These are phyloP conservation scores for Glycine tomentella DNA, from an alignment of 306 rosid genomes.

Conservation along the genomic window DNA sequence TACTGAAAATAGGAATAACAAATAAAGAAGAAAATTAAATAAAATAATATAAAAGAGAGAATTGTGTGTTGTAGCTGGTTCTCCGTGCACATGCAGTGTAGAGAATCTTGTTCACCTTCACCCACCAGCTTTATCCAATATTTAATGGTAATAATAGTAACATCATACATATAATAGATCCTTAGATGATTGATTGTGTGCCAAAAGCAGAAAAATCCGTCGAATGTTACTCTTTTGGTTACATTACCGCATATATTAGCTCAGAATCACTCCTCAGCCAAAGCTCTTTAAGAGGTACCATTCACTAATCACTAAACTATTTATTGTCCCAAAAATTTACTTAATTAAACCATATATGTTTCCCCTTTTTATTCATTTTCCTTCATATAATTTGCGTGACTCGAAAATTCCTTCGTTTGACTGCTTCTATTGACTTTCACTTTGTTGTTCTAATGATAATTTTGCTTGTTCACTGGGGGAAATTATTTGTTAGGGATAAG, in stretches of 20 bases:
- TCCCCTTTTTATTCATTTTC: no score
- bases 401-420: constrained; percentile 14
- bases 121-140: constrained; percentile 36
- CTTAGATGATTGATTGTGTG: constrained; percentile 8
- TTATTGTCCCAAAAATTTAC: no score
- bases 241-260: not conserved
- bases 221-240: constrained; percentile 34
- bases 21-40: not conserved
- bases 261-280: constrained; percentile 26
- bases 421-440: constrained; percentile 27
- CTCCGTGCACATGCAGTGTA: not conserved
- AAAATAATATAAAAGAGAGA: not conserved
- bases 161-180: not conserved
- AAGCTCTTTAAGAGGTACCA: constrained; percentile 45
- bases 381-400: no score
- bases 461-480: no score
- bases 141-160: constrained; percentile 2
- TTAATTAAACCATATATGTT: no score
- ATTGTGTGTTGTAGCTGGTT: not conserved
- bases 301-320: no score
- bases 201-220: constrained; percentile 40
- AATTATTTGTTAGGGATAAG: not conserved
- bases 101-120: constrained; percentile 19
- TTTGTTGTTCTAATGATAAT: no score
- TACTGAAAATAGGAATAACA: no score